These are phyloP conservation scores for Geoglossum cookeanum DNA, from an alignment of 2,329 filamentous ascomycete species.

Conservation along the genomic window DNA sequence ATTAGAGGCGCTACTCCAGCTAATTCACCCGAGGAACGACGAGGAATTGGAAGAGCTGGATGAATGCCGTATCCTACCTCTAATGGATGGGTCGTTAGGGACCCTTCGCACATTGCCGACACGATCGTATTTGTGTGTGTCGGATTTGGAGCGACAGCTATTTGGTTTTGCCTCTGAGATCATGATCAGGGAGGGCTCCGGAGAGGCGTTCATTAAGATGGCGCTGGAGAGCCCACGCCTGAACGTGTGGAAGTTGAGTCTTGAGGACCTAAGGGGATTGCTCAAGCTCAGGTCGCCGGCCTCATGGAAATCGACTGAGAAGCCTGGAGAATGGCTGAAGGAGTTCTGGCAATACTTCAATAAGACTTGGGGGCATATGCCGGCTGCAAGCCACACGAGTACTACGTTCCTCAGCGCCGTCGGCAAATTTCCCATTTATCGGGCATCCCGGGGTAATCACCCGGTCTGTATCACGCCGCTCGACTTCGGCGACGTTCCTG, in stretches of 20 bases:
- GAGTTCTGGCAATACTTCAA: background rate
- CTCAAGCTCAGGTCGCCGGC: background rate
- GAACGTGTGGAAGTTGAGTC: slow-evolving; percentile 9
- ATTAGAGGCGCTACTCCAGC: slow-evolving; percentile 6
- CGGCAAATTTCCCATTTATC: background rate
- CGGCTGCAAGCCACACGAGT: background rate
- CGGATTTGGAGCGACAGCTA: slow-evolving; percentile 9
- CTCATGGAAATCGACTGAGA: background rate
- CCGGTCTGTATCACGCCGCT: background rate
- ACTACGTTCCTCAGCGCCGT: background rate
- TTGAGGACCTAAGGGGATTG: background rate
- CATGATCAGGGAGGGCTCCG: background rate
- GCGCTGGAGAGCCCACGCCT: slow-evolving; percentile 4
- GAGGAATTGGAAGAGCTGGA: slow-evolving; percentile 9
- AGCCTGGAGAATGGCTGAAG: background rate
- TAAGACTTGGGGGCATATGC: background rate
- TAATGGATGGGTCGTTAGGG: slow-evolving; percentile 11
- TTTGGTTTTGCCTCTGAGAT: slow-evolving; percentile 12
- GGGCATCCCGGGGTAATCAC: background rate
- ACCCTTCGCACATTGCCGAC: slow-evolving; percentile 3
- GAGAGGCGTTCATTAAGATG: background rate
- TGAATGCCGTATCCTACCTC: slow-evolving; percentile 14
- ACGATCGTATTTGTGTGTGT: slow-evolving; percentile 3
- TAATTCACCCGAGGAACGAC: slow-evolving; percentile 3
- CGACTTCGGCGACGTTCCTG: background rate